Conservation (phyloP, 768 basidiomycete genomes). For the Lentinula detonsa region DNA sequence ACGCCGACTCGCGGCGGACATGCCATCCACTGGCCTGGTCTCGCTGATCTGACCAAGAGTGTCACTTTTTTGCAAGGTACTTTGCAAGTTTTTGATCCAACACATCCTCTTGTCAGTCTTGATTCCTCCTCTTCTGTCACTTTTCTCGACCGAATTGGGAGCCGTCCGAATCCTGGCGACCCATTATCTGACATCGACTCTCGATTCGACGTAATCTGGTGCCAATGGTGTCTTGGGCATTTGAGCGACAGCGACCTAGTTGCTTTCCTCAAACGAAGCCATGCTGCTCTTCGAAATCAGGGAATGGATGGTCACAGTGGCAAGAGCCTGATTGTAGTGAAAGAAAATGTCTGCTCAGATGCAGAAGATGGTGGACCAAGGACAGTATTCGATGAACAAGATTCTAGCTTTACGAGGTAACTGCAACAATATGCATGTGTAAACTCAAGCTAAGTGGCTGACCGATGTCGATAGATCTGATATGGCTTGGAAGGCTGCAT, state of each 20-base stretch:
- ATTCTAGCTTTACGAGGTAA: conserved; percentile 88
- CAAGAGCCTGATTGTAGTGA: conserved; percentile 72
- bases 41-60: conserved; percentile 56
- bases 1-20: conserved; percentile 10
- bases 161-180: conserved; percentile 33
- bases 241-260: conserved; percentile 73
- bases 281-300: conserved; percentile 48
- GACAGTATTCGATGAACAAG: conserved; percentile 72
- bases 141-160: conserved; percentile 65
- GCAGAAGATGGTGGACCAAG: conserved; percentile 37
- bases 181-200: conserved; percentile 34
- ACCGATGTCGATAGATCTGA: conserved; percentile 57
- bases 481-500: conserved; percentile 71
- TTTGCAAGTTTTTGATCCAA: conserved; percentile 78
- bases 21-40: conserved; percentile 52
- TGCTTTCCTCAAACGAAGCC: conserved; percentile 63
- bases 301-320: conserved; percentile 23
- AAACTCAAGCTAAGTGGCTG: neutral
- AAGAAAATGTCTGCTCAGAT: conserved; percentile 85
- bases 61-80: conserved; percentile 77
- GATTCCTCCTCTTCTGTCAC: conserved; percentile 21
- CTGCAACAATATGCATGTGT: neutral
- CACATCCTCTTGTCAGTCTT: conserved; percentile 26
- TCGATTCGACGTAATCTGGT: conserved; percentile 90
- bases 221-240: conserved; percentile 96